A percentile compares a stretch with the other conserved stretches of the same genome.
Evolutionary conservation across 225 moss, liverwort and hornwort genomes (phyloP).

Genomic region (Physcomitrellopsis africana): DNA sequence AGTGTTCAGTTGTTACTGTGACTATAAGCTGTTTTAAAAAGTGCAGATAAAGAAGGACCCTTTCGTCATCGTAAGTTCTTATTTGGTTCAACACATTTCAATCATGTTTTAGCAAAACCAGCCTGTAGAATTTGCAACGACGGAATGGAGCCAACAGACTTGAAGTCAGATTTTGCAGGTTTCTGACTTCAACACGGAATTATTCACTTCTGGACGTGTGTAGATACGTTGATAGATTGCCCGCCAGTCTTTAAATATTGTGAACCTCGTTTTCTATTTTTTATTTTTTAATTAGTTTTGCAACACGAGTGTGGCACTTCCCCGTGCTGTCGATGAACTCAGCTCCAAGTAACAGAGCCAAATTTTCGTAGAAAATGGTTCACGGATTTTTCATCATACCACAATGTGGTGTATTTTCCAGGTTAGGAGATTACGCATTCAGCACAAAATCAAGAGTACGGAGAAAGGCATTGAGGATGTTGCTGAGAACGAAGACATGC

Average conservation of each 20-base stretch:
- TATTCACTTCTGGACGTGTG: neutral
- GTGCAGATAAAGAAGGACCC: neutral
- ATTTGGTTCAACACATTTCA: neutral
- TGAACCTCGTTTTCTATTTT: neutral
- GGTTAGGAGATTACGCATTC: slow-evolving; percentile 69
- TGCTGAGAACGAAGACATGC: slow-evolving; percentile 57
- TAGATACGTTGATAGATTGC: neutral
- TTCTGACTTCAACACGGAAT: neutral
- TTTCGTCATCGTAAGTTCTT: neutral
- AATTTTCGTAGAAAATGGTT: neutral
- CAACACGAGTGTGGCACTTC: no score
- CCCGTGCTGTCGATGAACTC: neutral
- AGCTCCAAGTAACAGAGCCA: neutral
- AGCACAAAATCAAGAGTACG: slow-evolving; percentile 63
- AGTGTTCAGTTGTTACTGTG: neutral
- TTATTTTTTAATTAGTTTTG: no score
- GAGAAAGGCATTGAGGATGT: slow-evolving; percentile 57
- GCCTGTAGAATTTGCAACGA: slow-evolving; percentile 13
- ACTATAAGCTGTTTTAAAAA: neutral
- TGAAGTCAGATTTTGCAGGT: neutral
- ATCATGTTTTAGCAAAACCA: neutral
- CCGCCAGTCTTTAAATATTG: neutral
- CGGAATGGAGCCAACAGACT: no score
- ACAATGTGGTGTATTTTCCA: slow-evolving; percentile 25
- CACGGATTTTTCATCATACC: neutral